A percentile compares a stretch with the other conserved stretches of the same genome.
These are phyloP conservation scores for Nothopassalora personata DNA, from an alignment of 2,329 filamentous ascomycete species.

Conservation along the genomic window DNA sequence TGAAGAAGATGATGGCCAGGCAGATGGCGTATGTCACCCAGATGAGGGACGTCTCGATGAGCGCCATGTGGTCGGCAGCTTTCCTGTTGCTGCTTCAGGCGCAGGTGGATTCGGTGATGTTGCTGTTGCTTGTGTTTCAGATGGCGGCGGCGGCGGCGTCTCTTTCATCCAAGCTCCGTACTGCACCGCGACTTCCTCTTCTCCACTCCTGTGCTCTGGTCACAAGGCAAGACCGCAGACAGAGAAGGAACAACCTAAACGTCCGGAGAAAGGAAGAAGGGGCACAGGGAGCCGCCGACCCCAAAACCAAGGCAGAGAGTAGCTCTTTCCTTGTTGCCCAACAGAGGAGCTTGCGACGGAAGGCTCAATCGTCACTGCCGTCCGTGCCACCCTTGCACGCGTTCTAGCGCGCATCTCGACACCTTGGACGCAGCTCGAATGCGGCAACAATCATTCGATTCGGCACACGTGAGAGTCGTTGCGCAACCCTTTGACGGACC, in stretches of 20 bases:
- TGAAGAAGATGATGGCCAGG: slow-evolving; percentile 67
- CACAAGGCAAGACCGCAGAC: not conserved
- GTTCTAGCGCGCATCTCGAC: not conserved
- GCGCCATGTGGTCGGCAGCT: slow-evolving; percentile 45
- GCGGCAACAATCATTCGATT: not conserved
- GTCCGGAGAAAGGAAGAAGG: not conserved
- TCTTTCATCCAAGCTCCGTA: not conserved
- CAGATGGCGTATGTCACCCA: slow-evolving; percentile 91
- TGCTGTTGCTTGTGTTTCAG: not conserved
- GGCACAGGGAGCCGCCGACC: not conserved
- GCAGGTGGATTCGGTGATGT: not conserved
- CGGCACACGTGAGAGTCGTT: not conserved
- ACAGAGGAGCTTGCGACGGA: not conserved
- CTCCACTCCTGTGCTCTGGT: not conserved
- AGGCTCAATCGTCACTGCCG: not conserved
- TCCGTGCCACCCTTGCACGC: not conserved
- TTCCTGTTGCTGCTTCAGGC: not conserved
- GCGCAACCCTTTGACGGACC: not conserved
- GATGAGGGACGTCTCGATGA: slow-evolving; percentile 84
- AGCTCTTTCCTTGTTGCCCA: not conserved
- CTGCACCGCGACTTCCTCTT: not conserved
- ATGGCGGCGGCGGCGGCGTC: not conserved
- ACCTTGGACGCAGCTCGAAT: not conserved
- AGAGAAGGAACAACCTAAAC: not conserved
- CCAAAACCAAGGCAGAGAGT: not conserved